Conservation (phyloP, 306 rosid genomes). For the Cicer pinnatifidum region DNA sequence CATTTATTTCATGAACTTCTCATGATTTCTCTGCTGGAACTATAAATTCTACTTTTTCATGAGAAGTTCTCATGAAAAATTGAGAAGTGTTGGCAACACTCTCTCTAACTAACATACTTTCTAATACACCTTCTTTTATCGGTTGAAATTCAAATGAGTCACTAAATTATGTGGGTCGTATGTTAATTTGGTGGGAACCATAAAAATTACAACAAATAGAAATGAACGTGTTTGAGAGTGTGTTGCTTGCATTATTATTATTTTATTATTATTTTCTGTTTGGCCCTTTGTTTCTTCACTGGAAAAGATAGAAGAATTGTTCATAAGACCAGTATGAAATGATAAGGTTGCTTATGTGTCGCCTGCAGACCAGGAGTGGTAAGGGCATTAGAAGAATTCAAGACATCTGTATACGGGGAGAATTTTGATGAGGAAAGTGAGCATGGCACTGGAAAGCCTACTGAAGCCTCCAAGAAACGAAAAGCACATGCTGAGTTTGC, state of each 20-base stretch:
- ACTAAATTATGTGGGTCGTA: neutral
- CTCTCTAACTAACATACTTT: too few relatives aligned
- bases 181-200: neutral
- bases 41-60: slow-evolving; percentile 3
- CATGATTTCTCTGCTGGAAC: too few relatives aligned
- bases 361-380: slow-evolving; percentile 77
- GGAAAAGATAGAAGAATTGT: slow-evolving; percentile 11
- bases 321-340: slow-evolving; percentile 14
- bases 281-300: slow-evolving; percentile 12
- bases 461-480: slow-evolving; percentile 71
- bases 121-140: too few relatives aligned
- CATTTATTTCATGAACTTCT: too few relatives aligned
- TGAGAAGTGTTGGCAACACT: too few relatives aligned
- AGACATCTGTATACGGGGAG: slow-evolving; percentile 77
- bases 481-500: slow-evolving; percentile 71
- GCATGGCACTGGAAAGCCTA: slow-evolving; percentile 50
- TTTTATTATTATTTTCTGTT: slow-evolving; percentile 19
- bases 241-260: neutral
- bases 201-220: neutral
- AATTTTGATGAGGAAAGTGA: slow-evolving; percentile 65
- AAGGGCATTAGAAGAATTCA: slow-evolving; percentile 76
- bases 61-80: too few relatives aligned
- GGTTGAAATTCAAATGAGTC: slow-evolving; percentile 1
- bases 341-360: slow-evolving; percentile 45
- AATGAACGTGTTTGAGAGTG: neutral